Percentiles rank a stretch among this genome's conserved stretches.
These are phyloP conservation scores for Penicillium decumbens DNA, from an alignment of 2,329 filamentous ascomycete genomes.

Conservation along the genomic window DNA sequence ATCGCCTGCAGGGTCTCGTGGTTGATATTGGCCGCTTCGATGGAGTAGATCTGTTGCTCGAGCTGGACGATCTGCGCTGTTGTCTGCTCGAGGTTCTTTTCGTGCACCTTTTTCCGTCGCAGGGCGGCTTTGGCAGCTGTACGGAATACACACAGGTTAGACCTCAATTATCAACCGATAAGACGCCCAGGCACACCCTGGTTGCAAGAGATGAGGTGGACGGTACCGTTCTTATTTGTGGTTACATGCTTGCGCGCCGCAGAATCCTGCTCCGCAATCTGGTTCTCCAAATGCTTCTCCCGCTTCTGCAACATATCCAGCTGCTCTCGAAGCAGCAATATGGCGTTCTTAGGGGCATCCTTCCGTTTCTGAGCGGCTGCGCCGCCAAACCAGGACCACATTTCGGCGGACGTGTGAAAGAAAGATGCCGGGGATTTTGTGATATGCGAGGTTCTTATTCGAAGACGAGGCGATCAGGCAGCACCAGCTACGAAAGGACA, in stretches of 20 bases:
- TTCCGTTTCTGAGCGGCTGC: conserved; percentile 77
- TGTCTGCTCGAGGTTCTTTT: conserved; percentile 88
- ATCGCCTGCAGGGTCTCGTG: conserved; percentile 91
- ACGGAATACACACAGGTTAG: conserved; percentile 1
- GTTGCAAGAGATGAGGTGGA: not conserved
- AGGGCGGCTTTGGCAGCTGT: conserved; percentile 85
- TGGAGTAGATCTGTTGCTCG: conserved; percentile 92
- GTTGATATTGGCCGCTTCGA: conserved; percentile 98
- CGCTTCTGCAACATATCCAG: conserved; percentile 97
- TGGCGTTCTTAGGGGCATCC: conserved; percentile 94
- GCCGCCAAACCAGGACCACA: conserved; percentile 92
- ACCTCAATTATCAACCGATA: not conserved
- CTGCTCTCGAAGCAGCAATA: conserved; percentile 78
- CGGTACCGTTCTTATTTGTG: conserved; percentile 84
- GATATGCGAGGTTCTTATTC: not conserved
- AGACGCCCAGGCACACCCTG: not conserved
- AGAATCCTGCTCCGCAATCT: conserved; percentile 88
- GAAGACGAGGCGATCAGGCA: conserved; percentile 6
- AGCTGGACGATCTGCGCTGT: conserved; percentile 83
- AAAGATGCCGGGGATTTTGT: not conserved
- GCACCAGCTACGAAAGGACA: conserved; percentile 6
- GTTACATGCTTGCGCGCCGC: conserved; percentile 83
- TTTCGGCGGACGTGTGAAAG: conserved; percentile 27
- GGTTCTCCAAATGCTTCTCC: conserved; percentile 81
- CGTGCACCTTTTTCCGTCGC: conserved; percentile 88